Base-by-base conservation (phyloP, 768 basidiomycete species). In the Chalciporus sphaerocephalus region DNA sequence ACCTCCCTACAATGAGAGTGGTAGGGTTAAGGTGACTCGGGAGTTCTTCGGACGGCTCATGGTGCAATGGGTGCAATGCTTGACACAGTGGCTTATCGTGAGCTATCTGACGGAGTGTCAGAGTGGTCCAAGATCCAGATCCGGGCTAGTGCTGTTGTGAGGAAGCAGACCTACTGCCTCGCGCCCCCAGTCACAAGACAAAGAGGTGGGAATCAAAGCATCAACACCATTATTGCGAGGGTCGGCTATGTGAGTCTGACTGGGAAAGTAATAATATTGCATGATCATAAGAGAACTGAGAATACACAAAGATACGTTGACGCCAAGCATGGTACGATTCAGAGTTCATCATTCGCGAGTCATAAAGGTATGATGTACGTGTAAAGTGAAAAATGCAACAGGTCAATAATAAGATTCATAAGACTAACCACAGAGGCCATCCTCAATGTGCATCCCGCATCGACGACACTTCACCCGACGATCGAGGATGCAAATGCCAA, bases 401-500 rank as follows among this genome's bases (percentile, higher is more conserved):
- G 16, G 11, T 27, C 11, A 25, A 17, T 10, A 15, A 41, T 33
- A 37, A 37, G 16, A 10, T 27, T 11, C 22, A 17, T 10, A 15
- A 41, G 34, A 37, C 44, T 38, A 66, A 40, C 59, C 59, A 24
- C 64, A 66, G 0, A 69, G 40, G n/a, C 73, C 71, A 3, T 69
- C 56, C 24, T 72, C 69, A 13, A 78, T 46, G 3, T 63, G 34
- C 21, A 48, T 37, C 5, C 74, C 74, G 28, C 77, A 79, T n/a
- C 74, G 69, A 20, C 58, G 63, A 65, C 89, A 92, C 50, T 72
- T 74, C 22, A 87, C 83, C 40, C 73, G 69, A 35, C 84, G 75
- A 61, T 92, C 90, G 20, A 92, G 71, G 8, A 92, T 64, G 56
- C 90, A 92, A 5, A 85, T 68, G 2, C 81, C 87, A 30, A 92